Conservation (phyloP, 2,329 filamentous ascomycete genomes). For the Colletotrichum filicis region DNA sequence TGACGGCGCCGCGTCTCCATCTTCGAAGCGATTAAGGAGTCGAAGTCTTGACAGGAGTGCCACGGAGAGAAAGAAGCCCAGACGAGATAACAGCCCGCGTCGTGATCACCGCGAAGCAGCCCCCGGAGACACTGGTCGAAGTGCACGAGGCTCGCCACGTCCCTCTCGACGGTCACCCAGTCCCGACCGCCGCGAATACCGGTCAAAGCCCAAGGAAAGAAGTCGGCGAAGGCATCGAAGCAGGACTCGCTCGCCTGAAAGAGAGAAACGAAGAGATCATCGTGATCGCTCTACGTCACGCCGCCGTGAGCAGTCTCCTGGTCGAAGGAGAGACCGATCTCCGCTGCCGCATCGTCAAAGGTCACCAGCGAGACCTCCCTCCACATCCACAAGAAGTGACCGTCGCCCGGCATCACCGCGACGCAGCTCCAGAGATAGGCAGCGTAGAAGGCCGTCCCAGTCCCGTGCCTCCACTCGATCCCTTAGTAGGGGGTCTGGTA, state of each 20-base stretch:
- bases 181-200: conserved; percentile 20
- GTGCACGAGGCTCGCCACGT: conserved; percentile 20
- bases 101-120: conserved; percentile 28
- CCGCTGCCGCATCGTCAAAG: conserved; percentile 21
- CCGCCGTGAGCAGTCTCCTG: conserved; percentile 24
- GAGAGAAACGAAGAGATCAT: conserved; percentile 16
- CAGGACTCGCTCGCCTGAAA: conserved; percentile 32
- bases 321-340: conserved; percentile 25
- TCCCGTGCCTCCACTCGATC: conserved; percentile 32
- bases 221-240: conserved; percentile 28
- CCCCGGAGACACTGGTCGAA: conserved; percentile 4
- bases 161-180: conserved; percentile 23
- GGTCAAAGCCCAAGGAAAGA: conserved; percentile 24
- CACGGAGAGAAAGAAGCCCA: conserved; percentile 24
- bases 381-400: conserved; percentile 11
- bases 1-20: conserved; percentile 26
- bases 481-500: conserved; percentile 32
- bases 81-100: conserved; percentile 28
- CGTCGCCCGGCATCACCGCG: conserved; percentile 26
- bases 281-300: conserved; percentile 18
- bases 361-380: conserved; percentile 16
- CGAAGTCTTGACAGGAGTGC: conserved; percentile 15
- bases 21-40: conserved; percentile 31
- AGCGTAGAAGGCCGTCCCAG: conserved; percentile 4
- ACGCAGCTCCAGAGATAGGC: conserved; percentile 24